These are phyloP conservation scores for Thymus mandschuricus DNA, from an alignment of 257 asterid genomes.

Conservation along the genomic window DNA sequence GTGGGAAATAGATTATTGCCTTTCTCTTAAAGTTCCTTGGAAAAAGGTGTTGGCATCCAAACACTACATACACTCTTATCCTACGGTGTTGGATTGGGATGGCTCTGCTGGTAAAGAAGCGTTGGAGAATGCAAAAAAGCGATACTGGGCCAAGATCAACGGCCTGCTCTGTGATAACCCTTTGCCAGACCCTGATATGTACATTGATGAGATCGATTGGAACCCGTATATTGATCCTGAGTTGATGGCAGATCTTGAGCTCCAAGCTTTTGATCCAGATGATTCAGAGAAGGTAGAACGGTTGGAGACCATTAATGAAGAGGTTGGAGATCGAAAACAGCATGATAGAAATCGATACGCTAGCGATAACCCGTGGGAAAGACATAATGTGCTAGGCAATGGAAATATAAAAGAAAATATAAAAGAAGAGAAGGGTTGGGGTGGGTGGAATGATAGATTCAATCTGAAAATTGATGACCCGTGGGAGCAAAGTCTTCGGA, in stretches of 20 bases:
- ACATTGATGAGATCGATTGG: slow-evolving; percentile 80
- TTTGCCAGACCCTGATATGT: slow-evolving; percentile 66
- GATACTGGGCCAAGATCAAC: slow-evolving; percentile 68
- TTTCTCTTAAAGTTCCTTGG: slow-evolving; percentile 70
- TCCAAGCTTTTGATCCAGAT: slow-evolving; percentile 64
- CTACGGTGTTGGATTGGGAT: slow-evolving; percentile 75
- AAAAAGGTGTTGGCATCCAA: slow-evolving; percentile 68
- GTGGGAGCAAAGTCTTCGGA: slow-evolving; percentile 58
- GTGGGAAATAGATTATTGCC: slow-evolving; percentile 90
- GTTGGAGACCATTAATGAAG: slow-evolving; percentile 37
- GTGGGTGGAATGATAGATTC: slow-evolving; percentile 44
- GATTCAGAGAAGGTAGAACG: slow-evolving; percentile 36
- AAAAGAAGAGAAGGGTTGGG: slow-evolving; percentile 49
- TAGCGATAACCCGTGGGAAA: slow-evolving; percentile 67
- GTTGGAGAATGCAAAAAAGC: slow-evolving; percentile 60
- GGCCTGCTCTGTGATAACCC: slow-evolving; percentile 59
- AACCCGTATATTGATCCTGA: slow-evolving; percentile 62
- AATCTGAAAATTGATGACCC: slow-evolving; percentile 47
- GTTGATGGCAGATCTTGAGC: slow-evolving; percentile 71
- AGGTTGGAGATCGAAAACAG: slow-evolving; percentile 32
- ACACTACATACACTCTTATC: slow-evolving; percentile 65
- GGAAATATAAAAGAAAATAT: slow-evolving; percentile 34
- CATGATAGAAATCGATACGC: slow-evolving; percentile 32
- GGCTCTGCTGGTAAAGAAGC: slow-evolving; percentile 84
- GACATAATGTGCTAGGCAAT: slow-evolving; percentile 30